Conservation (phyloP, 208 protist genomes). For the Lotmaria passim region DNA sequence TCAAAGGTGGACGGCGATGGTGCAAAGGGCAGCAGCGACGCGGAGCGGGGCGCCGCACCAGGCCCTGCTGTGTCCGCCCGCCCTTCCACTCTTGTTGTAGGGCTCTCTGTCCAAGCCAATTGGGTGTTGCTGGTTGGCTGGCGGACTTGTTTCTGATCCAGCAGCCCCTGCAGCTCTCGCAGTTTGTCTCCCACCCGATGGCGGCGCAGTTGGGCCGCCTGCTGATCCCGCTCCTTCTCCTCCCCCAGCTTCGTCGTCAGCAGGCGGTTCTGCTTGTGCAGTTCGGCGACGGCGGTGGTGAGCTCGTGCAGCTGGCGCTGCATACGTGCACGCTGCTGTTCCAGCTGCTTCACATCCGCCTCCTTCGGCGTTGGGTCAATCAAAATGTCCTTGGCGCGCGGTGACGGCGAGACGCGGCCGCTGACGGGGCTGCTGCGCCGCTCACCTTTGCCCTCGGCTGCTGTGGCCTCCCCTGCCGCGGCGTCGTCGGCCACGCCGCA, state of each 20-base stretch:
- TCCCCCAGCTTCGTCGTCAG: conserved; percentile 83
- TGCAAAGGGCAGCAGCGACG: conserved; percentile 2
- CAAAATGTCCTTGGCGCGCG: conserved; percentile 28
- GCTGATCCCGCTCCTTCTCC: conserved; percentile 68
- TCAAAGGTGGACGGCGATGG: background rate
- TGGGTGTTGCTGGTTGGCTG: too few relatives aligned
- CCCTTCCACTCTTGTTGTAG: too few relatives aligned
- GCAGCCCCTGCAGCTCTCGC: conserved; percentile 30
- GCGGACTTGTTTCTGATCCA: conserved; percentile 30
- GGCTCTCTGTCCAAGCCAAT: too few relatives aligned
- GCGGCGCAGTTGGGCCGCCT: conserved; percentile 71
- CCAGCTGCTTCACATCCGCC: conserved; percentile 65
- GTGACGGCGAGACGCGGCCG: background rate
- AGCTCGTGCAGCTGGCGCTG: conserved; percentile 71
- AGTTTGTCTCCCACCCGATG: conserved; percentile 41
- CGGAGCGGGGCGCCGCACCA: background rate
- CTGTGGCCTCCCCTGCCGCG: background rate
- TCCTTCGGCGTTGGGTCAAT: conserved; percentile 81
- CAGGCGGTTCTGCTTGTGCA: conserved; percentile 83
- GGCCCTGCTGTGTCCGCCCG: background rate
- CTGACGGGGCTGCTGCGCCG: background rate
- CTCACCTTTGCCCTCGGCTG: background rate
- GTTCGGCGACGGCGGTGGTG: conserved; percentile 46
- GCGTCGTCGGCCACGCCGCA: conserved; percentile 3
- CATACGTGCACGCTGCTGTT: conserved; percentile 67